A percentile compares a stretch with the other conserved stretches of the same genome.
phyloP scores from a whole-genome alignment of 176 grass and related monocot genomes.

The Olyra latifolia region DNA sequence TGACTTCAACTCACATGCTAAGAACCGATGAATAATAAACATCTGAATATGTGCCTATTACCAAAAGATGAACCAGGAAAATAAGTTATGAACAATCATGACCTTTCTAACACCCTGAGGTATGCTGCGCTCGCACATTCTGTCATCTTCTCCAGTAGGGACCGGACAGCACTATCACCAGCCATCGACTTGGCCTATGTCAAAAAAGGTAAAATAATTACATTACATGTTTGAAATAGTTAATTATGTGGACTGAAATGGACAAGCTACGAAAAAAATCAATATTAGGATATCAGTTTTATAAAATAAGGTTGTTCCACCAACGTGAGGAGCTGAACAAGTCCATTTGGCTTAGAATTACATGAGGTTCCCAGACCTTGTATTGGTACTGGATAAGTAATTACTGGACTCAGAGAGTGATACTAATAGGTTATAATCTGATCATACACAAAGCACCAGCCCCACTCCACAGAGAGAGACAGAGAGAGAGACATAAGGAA shows the following conservation, averaged over 20 bases:
- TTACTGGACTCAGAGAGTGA: not conserved
- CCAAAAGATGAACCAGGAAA: constrained; percentile 2
- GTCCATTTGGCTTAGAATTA: constrained; percentile 18
- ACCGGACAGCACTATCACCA: constrained; percentile 83
- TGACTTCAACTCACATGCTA: constrained; percentile 6
- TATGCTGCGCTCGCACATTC: constrained; percentile 86
- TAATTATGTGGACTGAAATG: not conserved
- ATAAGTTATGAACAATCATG: constrained; percentile 20
- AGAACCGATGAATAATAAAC: not conserved
- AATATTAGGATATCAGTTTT: not conserved
- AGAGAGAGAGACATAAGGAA: not conserved
- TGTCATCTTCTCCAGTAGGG: constrained; percentile 93
- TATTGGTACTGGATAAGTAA: not conserved
- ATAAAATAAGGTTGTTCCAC: not conserved
- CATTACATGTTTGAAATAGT: constrained; percentile 21
- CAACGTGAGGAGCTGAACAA: not conserved
- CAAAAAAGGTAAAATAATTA: constrained; percentile 17
- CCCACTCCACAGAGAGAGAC: not conserved
- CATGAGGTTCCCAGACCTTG: not conserved
- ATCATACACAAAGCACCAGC: not conserved
- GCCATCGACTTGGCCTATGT: constrained; percentile 91
- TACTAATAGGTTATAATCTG: not conserved
- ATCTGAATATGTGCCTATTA: not conserved
- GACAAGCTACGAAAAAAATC: constrained; percentile 9
- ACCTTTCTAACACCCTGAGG: constrained; percentile 95